Base-by-base conservation (phyloP, 2,329 filamentous ascomycete genomes). In the Neoarthrinium moseri region DNA sequence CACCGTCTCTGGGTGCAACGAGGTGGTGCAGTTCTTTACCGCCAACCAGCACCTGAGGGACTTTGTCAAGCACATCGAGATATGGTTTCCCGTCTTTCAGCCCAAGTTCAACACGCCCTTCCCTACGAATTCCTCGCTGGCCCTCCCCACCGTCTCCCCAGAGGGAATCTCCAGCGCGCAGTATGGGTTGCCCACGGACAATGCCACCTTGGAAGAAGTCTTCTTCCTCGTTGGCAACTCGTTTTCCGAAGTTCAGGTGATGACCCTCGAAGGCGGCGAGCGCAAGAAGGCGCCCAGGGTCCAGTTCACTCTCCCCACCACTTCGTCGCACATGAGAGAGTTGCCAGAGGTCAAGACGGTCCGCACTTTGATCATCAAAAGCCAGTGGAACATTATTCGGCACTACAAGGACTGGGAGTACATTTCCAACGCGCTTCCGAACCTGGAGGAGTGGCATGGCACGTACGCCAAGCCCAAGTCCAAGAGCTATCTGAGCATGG, bases 31-130 rank as follows among this genome's bases (percentile, higher is more conserved):
- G 26, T 89, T 85, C 71, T 86, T 90, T 53, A 63, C 68, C 13
- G 53, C 65, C 8, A 75, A 83, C 48, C 69, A 74, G 22, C 79
- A 87, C 56, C 75, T 90, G 5, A 74, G 78, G 17, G 55, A 66
- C 7, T 81, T 88, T 54, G 81, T 90, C 49, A 83, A 82, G 53
- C 86, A 90, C 57, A 77, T 89, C 48, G 86, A 90, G 64, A 74
- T 89, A 33, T 90, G 86, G 85, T 87, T 90, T 51, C 86, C 87
- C 3, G 85, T 89, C 32, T 90, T 86, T 56, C 77, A 84, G 53
- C 80, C 78, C 17, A 77, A 74, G 46, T 71, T 73, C 47, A 66
- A 70, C 8, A 66, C 73, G 5, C 57, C 68, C 32, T 65, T 69
- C 4, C 53, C 71, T 17, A 70, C 72, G 13, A 69, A 70, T 32